These are phyloP conservation scores for Sicyos edulis DNA, from an alignment of 306 rosid species.

Conservation along the genomic window DNA sequence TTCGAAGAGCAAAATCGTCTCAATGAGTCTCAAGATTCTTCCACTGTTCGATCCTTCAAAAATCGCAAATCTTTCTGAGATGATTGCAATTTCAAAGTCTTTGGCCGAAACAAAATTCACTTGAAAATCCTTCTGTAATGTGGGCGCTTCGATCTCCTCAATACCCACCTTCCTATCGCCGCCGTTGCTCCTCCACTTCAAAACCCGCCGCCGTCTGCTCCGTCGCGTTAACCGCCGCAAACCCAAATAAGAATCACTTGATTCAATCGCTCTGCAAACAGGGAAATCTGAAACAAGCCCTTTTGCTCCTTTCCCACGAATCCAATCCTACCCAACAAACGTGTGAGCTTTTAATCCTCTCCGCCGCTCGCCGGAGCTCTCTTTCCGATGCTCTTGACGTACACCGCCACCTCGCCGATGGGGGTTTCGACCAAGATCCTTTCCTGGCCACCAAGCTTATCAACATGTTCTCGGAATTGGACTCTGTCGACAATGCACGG, in stretches of 20 bases:
- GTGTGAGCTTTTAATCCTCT: conserved; percentile 59
- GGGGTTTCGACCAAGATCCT: conserved; percentile 65
- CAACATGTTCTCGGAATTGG: conserved; percentile 68
- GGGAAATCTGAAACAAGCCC: conserved; percentile 72
- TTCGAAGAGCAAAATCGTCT: neutral
- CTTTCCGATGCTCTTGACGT: conserved; percentile 53
- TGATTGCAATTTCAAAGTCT: conserved; percentile 12
- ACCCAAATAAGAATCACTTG: conserved; percentile 36
- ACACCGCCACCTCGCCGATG: conserved; percentile 45
- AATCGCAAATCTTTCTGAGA: neutral
- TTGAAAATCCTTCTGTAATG: conserved; percentile 39
- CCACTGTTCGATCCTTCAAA: conserved; percentile 1
- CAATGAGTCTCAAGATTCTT: neutral
- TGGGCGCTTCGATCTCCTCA: conserved; percentile 46
- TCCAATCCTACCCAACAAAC: conserved; percentile 66
- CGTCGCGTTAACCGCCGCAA: conserved; percentile 26
- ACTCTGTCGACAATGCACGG: conserved; percentile 53
- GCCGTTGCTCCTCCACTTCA: conserved; percentile 22
- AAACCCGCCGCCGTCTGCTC: conserved; percentile 38
- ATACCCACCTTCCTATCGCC: conserved; percentile 28
- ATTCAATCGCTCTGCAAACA: conserved; percentile 71
- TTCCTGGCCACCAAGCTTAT: conserved; percentile 84
- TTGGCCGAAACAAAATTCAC: neutral
- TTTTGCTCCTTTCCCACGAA: conserved; percentile 49
- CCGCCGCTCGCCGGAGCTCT: conserved; percentile 56